Evolutionary conservation across 2,329 filamentous ascomycete genomes (phyloP), one percentile per base, ranked within the genome.

Genomic region (Anthostomella pinea): DNA sequence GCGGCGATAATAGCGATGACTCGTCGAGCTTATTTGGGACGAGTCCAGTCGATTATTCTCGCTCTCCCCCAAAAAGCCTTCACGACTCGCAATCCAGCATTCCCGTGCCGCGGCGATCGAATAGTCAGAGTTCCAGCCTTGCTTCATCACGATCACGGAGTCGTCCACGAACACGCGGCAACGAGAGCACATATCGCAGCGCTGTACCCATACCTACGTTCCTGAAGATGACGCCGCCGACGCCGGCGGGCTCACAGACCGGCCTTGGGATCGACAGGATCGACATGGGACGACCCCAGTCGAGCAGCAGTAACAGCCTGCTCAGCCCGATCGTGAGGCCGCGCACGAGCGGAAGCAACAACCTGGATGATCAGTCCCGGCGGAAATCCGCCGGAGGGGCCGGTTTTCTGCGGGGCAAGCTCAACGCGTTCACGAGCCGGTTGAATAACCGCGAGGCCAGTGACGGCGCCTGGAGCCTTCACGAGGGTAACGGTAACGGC

Each of bases 11-110:
- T 48, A 75, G 72, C 42, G 76, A 79, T 52, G 76, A 79, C 54
- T 77, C 73, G 27, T 70, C 72, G 3, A 78, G 74, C 41, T 38
- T 75, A 13, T 75, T 73, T 50, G 73, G 70, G 20, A 65, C 65
- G 11, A 75, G 73, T 17, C 69, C 72, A 2, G 64, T 79, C 2
- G 76, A 80, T 56, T 79, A 73, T 49, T 79, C 76, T 11, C 71
- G 75, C 30, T 79, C 76, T 8, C 76, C 76, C 10, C 76, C 76
- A 2, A 65, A 69, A 27, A 78, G 74, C 3, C 60, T 76, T 30
- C 66, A 67, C 20, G 68, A 69, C 40, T 68, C 71, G 10, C 68
- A 70, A 35, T 70, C 69, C 21, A 72, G 68, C 33, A 68, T 72
- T 32, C 66, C 67, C 1, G 59, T 58, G 1, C 66, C 66, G 13